Evolutionary conservation across 1,139 yeast genomes (phyloP).

Genomic region (Pichia inconspicua): DNA sequence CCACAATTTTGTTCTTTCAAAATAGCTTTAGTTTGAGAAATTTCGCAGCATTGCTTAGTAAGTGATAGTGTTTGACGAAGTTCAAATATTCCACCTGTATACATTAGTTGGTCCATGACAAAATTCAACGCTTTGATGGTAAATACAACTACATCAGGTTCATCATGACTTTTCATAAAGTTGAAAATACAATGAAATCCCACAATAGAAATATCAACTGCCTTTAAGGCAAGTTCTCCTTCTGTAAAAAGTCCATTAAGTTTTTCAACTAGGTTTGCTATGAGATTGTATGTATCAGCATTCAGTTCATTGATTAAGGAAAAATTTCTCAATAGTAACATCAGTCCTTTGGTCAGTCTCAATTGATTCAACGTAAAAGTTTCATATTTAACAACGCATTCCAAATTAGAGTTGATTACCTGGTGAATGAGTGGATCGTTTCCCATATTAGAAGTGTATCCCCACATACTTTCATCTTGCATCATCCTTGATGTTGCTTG

Average conservation of each 20-base stretch:
- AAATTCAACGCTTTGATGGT: slow-evolving; percentile 2
- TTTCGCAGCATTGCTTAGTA: slow-evolving; percentile 5
- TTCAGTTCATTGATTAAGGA: slow-evolving; percentile 1
- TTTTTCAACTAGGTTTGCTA: not conserved
- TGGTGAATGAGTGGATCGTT: not conserved
- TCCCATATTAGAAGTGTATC: slow-evolving; percentile 3
- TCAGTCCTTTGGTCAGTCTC: slow-evolving; percentile 12
- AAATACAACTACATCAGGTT: not conserved
- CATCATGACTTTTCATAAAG: not conserved
- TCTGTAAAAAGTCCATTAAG: not conserved
- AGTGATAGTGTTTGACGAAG: slow-evolving; percentile 10
- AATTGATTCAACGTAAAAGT: slow-evolving; percentile 1
- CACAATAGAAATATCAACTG: slow-evolving; percentile 11
- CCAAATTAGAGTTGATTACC: not conserved
- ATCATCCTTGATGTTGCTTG: slow-evolving; percentile 11
- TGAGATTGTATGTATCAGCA: not conserved
- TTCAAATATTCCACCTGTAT: slow-evolving; percentile 14
- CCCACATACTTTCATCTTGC: slow-evolving; percentile 8
- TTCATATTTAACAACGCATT: not conserved
- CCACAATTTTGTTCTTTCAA: slow-evolving; percentile 1
- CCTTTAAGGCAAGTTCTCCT: not conserved
- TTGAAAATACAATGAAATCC: slow-evolving; percentile 13
- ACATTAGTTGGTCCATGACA: slow-evolving; percentile 3
- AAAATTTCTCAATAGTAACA: slow-evolving; percentile 13
- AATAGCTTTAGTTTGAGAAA: not conserved